Evolutionary conservation across 2,329 filamentous ascomycete genomes (phyloP).

Genomic region (Fusarium virguliforme): DNA sequence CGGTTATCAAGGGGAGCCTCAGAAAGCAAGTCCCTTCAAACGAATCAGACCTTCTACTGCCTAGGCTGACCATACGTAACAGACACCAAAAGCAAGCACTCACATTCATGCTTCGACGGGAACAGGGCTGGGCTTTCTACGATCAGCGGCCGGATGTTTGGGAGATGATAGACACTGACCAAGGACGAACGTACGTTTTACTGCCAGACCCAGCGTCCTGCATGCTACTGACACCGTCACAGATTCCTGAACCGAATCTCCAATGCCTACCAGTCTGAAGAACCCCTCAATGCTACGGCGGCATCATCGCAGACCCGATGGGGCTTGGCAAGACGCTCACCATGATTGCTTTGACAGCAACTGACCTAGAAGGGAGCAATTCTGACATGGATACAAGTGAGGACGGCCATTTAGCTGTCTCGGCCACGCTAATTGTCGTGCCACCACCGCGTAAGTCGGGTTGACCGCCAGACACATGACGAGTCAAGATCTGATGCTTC

Average conservation of each 20-base stretch:
- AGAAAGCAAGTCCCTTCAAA: no score
- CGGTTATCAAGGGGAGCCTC: conserved; percentile 42
- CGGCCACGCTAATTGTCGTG: conserved; percentile 56
- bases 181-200: conserved; percentile 45
- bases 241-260: conserved; percentile 58
- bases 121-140: conserved; percentile 57
- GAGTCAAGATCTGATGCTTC: conserved; percentile 13
- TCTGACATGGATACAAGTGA: neutral
- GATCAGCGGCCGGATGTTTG: conserved; percentile 54
- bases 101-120: conserved; percentile 60
- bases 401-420: neutral
- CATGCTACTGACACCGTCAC: neutral
- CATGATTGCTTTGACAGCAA: conserved; percentile 61
- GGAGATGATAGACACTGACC: conserved; percentile 47
- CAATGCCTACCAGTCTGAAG: conserved; percentile 46
- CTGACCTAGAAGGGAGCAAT: conserved; percentile 15
- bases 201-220: no score
- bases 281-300: conserved; percentile 59
- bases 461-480: no score
- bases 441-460: conserved; percentile 54
- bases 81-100: conserved; percentile 63
- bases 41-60: no score
- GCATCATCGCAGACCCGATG: conserved; percentile 65
- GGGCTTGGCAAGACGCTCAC: conserved; percentile 64
- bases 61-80: no score